Percentiles rank a stretch among this genome's conserved stretches.
Conservation (phyloP, 148 eudicot species). For the Spergularia bocconei region DNA sequence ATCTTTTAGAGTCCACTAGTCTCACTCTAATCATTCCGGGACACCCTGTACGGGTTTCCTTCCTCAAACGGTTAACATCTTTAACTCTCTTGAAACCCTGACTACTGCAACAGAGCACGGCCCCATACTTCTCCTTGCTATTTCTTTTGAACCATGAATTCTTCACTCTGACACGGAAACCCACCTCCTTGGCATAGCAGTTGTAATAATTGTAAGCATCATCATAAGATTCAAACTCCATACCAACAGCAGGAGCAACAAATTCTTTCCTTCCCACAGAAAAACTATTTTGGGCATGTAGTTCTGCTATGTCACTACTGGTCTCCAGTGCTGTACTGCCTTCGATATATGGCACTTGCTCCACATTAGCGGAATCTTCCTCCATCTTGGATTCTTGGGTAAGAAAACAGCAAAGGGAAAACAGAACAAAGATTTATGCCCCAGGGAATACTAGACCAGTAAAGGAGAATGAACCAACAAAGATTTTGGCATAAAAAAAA, state of each 20-base stretch:
- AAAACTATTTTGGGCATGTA: constrained; percentile 29
- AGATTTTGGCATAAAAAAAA: too few relatives aligned
- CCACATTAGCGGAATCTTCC: constrained; percentile 37
- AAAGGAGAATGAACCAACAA: neutral
- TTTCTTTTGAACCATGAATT: constrained; percentile 85
- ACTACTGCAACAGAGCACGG: constrained; percentile 87
- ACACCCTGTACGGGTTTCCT: constrained; percentile 85
- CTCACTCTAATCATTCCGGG: constrained; percentile 72
- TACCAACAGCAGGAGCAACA: constrained; percentile 67
- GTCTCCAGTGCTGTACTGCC: constrained; percentile 24
- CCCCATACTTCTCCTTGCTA: constrained; percentile 83
- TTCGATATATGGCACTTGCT: constrained; percentile 27
- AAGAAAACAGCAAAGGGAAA: constrained; percentile 2
- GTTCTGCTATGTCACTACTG: constrained; percentile 29
- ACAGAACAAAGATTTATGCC: constrained; percentile 8
- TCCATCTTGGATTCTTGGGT: constrained; percentile 42
- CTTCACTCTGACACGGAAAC: constrained; percentile 77
- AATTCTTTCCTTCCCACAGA: constrained; percentile 52
- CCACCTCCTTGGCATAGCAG: constrained; percentile 73
- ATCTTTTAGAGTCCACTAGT: constrained; percentile 59
- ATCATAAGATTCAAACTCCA: constrained; percentile 90
- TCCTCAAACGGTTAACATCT: constrained; percentile 61
- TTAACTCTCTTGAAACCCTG: constrained; percentile 80
- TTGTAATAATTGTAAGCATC: constrained; percentile 82
- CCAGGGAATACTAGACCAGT: neutral